Percentiles rank a stretch among this genome's conserved stretches.
These are phyloP conservation scores for Arthrobotrys conoides DNA, from an alignment of 2,329 filamentous ascomycete genomes.

Conservation along the genomic window DNA sequence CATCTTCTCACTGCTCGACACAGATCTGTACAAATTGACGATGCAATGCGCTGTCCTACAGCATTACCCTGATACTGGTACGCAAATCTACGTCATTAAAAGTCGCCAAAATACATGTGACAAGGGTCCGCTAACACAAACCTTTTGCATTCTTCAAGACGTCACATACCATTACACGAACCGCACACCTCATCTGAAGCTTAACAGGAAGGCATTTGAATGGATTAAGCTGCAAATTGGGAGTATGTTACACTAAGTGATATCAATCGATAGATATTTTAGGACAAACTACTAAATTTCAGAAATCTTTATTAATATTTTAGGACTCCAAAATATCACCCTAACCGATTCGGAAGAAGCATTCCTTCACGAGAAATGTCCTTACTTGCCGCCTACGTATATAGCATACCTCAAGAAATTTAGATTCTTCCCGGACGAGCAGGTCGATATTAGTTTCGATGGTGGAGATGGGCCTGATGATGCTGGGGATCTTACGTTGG, in stretches of 20 bases:
- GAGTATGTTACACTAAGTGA: conserved; percentile 71
- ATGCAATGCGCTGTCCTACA: conserved; percentile 98
- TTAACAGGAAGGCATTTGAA: conserved; percentile 83
- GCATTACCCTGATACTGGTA: conserved; percentile 80
- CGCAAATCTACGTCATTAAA: conserved; percentile 42
- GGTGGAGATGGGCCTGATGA: conserved; percentile 76
- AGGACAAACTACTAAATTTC: background rate
- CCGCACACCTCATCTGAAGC: conserved; percentile 91
- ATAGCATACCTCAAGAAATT: conserved; percentile 86
- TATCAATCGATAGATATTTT: background rate
- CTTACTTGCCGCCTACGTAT: conserved; percentile 83
- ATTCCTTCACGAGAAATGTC: conserved; percentile 83
- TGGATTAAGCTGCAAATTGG: conserved; percentile 89
- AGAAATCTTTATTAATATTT: background rate
- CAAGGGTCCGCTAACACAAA: background rate
- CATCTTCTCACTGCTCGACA: conserved; percentile 85
- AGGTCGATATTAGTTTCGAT: conserved; percentile 80
- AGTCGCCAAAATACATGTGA: conserved; percentile 18
- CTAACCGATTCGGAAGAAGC: conserved; percentile 83
- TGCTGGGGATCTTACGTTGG: conserved; percentile 82
- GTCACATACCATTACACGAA: conserved; percentile 97
- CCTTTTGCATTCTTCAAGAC: conserved; percentile 68
- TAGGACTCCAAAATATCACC: conserved; percentile 85
- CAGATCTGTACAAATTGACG: conserved; percentile 93
- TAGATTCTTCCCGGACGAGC: conserved; percentile 82